Evolutionary conservation across 2,329 filamentous ascomycete genomes (phyloP).

Genomic region (Trichophyton rubrum): DNA sequence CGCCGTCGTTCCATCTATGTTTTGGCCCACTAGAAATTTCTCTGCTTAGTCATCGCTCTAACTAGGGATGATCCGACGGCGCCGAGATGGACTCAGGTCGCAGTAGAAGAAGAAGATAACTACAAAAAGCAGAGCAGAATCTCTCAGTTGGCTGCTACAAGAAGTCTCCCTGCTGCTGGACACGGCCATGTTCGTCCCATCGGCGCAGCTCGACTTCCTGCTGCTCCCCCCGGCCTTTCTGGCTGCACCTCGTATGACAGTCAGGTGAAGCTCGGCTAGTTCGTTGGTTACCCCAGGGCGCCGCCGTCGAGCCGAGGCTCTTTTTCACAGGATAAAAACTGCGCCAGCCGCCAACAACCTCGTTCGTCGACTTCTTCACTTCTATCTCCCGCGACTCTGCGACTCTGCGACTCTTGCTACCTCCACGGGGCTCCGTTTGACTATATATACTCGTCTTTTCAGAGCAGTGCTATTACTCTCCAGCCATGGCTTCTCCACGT

Average conservation of each 20-base stretch:
- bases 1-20: background rate
- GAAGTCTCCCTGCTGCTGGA: too few relatives aligned
- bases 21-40: background rate
- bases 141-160: too few relatives aligned
- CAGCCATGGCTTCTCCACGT: constrained; percentile 67
- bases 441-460: background rate
- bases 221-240: too few relatives aligned
- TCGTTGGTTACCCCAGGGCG: background rate
- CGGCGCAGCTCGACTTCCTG: too few relatives aligned
- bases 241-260: too few relatives aligned
- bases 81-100: too few relatives aligned
- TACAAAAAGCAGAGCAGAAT: too few relatives aligned
- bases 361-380: background rate
- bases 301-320: background rate
- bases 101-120: too few relatives aligned
- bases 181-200: too few relatives aligned
- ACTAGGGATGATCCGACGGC: too few relatives aligned
- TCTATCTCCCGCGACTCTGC: background rate
- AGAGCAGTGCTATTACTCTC: background rate
- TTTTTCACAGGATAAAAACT: constrained; percentile 1
- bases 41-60: background rate
- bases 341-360: background rate
- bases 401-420: background rate
- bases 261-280: background rate
- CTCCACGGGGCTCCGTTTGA: background rate